Evolutionary conservation across 2,329 filamentous ascomycete species (phyloP), one percentile per base, ranked within the genome.

Genomic region (Geosmithia morbida): DNA sequence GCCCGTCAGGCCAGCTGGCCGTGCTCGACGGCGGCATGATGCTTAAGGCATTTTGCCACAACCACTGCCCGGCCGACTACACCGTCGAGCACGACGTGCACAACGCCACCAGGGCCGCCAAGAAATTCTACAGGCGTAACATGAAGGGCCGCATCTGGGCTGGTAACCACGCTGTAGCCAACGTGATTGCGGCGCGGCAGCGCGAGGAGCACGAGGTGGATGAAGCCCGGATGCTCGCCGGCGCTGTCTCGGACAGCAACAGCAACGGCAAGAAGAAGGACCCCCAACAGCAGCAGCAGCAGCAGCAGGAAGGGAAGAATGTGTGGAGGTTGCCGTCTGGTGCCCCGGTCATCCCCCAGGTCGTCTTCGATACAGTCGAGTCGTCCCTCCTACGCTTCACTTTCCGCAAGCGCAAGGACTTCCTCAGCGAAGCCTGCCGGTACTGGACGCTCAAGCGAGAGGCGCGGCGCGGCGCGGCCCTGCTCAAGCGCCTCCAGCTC

Each of bases 361-460:
- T 85, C 2, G 84, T 97, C 2, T 88, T 88, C 51, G 85, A 90
- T 53, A 81, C 83, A 26, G 87, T 98, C 19, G 86, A 95, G 55
- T 78, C 79, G 43, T 86, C 89, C 0, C 73, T 98, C 33, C 78
- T 83, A 51, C 81, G 87, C 44, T 97, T 97, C 61, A 78, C 79
- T 37, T 68, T 80, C 49, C 79, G 84, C 29, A 94, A 92, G 60
- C 80, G 88, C 46, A 95, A 94, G 59, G 89, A 96, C 51, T 98
- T 87, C 61, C 82, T 94, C 2, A 83, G 87, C 49, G 90, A 96
- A 62, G 86, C 86, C 2, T 97, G 90, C 67, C 88, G 87, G 55
- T 98, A 97, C 65, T 98, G 92, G 92, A 97, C 92, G 0, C 66
- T 98, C 52, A 98, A 98, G 67, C 80, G 92, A 48, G 92, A 98